Evolutionary conservation across 805 yeast genomes (phyloP).

Genomic region (Hanseniaspora lachancei): DNA sequence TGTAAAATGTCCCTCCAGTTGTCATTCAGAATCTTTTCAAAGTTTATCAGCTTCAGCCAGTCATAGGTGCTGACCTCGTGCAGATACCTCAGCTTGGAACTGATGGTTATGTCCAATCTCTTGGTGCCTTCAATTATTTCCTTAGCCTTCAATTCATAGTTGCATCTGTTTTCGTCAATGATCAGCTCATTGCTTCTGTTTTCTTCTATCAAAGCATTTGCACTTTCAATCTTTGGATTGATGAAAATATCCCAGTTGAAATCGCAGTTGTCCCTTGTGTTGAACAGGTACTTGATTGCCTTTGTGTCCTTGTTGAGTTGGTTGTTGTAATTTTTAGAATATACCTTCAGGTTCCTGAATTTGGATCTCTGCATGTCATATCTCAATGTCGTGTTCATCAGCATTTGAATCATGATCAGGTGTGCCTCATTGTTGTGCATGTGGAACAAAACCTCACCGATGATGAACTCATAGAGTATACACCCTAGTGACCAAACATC

Average conservation of each 20-base stretch:
- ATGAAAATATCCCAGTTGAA: slow-evolving; percentile 12
- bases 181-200: slow-evolving; percentile 1
- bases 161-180: slow-evolving; percentile 3
- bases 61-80: slow-evolving; percentile 5
- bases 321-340: neutral
- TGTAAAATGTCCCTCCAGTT: slow-evolving; percentile 3
- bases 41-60: slow-evolving; percentile 4
- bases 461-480: slow-evolving; percentile 74
- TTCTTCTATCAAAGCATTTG: neutral
- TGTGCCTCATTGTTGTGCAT: slow-evolving; percentile 93
- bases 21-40: slow-evolving; percentile 8
- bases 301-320: slow-evolving; percentile 2
- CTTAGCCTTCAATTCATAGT: slow-evolving; percentile 3
- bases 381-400: slow-evolving; percentile 21
- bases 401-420: slow-evolving; percentile 83
- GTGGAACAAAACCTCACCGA: slow-evolving; percentile 88
- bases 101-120: slow-evolving; percentile 4
- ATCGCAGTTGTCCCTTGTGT: neutral
- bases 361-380: slow-evolving; percentile 2
- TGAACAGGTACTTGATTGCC: slow-evolving; percentile 9
- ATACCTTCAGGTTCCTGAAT: slow-evolving; percentile 2
- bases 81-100: neutral
- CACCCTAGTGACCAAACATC: slow-evolving; percentile 97
- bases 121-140: slow-evolving; percentile 7
- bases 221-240: neutral